phyloP scores from a whole-genome alignment of 495 filamentous ascomycete genomes.

The Talaromyces nanjingensis region DNA sequence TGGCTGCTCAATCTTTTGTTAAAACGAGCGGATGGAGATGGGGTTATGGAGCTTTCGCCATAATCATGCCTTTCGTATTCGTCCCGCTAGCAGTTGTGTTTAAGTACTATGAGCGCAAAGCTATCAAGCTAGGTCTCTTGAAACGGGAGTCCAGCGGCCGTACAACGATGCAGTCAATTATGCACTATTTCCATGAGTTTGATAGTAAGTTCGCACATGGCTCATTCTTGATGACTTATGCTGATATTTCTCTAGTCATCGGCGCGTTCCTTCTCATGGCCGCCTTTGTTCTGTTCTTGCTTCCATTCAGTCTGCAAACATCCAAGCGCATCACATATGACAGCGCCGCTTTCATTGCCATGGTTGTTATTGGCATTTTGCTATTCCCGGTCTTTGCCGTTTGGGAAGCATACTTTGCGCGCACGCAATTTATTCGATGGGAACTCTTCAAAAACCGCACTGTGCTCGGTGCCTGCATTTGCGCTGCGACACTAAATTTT shows the following conservation, averaged over 20 bases:
- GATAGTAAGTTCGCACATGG: constrained; percentile 35
- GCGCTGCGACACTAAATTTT: constrained; percentile 50
- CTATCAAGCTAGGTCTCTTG: constrained; percentile 36
- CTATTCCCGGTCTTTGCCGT: constrained; percentile 51
- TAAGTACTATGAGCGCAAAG: constrained; percentile 52
- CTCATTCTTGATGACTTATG: not conserved
- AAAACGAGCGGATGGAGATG: constrained; percentile 52
- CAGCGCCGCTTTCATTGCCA: constrained; percentile 46
- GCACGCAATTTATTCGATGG: constrained; percentile 53
- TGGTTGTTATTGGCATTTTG: constrained; percentile 50
- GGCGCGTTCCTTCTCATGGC: constrained; percentile 51
- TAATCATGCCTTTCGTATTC: constrained; percentile 50
- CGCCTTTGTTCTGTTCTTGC: constrained; percentile 55
- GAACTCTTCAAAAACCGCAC: constrained; percentile 56
- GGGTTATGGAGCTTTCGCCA: constrained; percentile 56
- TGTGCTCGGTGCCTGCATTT: constrained; percentile 54
- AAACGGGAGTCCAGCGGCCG: constrained; percentile 35
- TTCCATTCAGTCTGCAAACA: constrained; percentile 51
- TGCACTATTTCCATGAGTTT: constrained; percentile 53
- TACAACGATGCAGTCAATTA: constrained; percentile 37
- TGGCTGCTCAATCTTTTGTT: constrained; percentile 36
- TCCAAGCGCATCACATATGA: constrained; percentile 40
- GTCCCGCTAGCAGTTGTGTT: constrained; percentile 48
- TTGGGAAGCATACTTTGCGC: constrained; percentile 52
- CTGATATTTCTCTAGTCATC: constrained; percentile 27